Evolutionary conservation across 169 alveolate genomes (phyloP).

Genomic region (Cryptosporidium parvum): DNA sequence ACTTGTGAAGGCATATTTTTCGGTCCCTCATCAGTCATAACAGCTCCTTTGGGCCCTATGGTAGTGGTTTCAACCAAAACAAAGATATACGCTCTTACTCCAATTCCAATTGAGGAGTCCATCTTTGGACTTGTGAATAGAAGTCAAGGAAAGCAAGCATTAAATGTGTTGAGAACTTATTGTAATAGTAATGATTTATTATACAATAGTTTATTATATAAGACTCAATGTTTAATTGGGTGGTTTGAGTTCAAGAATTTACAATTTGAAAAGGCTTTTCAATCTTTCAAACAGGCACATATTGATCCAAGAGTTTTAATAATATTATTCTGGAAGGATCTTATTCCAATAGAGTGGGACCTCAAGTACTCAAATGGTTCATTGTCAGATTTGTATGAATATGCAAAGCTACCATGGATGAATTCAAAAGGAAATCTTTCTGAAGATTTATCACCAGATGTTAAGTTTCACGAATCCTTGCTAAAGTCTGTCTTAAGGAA

Average conservation of each 20-base stretch:
- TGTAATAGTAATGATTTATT: conserved; percentile 42
- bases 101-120: conserved; percentile 67
- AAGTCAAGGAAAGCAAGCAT: conserved; percentile 60
- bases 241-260: conserved; percentile 68
- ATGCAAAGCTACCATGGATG: conserved; percentile 63
- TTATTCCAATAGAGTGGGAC: conserved; percentile 46
- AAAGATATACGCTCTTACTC: conserved; percentile 48
- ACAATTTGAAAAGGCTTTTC: conserved; percentile 50
- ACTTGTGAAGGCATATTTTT: conserved; percentile 29
- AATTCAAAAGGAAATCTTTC: conserved; percentile 42
- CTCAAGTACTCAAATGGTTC: neutral
- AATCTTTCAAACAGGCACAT: conserved; percentile 63
- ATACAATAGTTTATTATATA: conserved; percentile 28
- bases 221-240: conserved; percentile 56
- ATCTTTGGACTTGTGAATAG: conserved; percentile 50
- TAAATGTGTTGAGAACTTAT: conserved; percentile 49
- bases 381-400: conserved; percentile 21
- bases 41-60: conserved; percentile 61
- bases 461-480: conserved; percentile 38
- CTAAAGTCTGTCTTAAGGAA: conserved; percentile 39
- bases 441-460: conserved; percentile 62
- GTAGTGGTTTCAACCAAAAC: conserved; percentile 47
- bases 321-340: conserved; percentile 47
- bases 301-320: conserved; percentile 65
- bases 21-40: conserved; percentile 1